Conservation (phyloP, 495 filamentous ascomycete genomes). For the Opeltia flavorubescens region DNA sequence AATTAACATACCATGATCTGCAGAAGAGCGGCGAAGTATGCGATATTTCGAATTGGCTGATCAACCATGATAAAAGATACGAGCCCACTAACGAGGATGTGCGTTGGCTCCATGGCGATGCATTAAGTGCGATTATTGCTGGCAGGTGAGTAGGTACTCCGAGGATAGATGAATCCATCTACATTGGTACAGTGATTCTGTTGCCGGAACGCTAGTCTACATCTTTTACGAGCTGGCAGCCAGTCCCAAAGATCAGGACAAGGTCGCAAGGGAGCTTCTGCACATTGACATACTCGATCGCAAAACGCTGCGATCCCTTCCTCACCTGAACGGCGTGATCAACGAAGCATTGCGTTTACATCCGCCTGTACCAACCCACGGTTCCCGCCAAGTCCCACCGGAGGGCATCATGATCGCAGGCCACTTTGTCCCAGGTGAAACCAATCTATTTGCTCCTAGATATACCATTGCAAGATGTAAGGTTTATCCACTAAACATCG, state of each 20-base stretch:
- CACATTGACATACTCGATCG: conserved; percentile 6
- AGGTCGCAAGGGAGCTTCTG: too few relatives aligned
- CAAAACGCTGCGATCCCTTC: conserved; percentile 8
- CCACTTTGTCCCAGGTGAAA: conserved; percentile 27
- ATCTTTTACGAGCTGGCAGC: conserved; percentile 20
- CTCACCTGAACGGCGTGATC: conserved; percentile 30
- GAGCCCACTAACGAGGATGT: conserved; percentile 8
- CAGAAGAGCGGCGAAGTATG: conserved; percentile 7
- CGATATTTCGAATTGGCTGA: conserved; percentile 23
- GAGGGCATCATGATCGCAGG: conserved; percentile 32
- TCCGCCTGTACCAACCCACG: conserved; percentile 21
- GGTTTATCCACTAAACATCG: neutral
- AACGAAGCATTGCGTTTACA: conserved; percentile 35
- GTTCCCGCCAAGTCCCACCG: conserved; percentile 26
- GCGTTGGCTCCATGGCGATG: conserved; percentile 18
- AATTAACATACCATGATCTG: neutral
- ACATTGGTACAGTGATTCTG: conserved; percentile 19
- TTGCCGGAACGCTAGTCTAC: conserved; percentile 17
- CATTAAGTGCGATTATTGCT: conserved; percentile 22
- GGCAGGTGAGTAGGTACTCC: conserved; percentile 19
- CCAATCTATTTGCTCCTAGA: conserved; percentile 22
- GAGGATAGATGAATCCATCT: too few relatives aligned
- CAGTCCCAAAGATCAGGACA: neutral
- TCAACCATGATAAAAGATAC: conserved; percentile 18
- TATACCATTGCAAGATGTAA: conserved; percentile 22